These are phyloP conservation scores for Maudiozyma humilis DNA, from an alignment of 1,139 yeast genomes.

Conservation along the genomic window DNA sequence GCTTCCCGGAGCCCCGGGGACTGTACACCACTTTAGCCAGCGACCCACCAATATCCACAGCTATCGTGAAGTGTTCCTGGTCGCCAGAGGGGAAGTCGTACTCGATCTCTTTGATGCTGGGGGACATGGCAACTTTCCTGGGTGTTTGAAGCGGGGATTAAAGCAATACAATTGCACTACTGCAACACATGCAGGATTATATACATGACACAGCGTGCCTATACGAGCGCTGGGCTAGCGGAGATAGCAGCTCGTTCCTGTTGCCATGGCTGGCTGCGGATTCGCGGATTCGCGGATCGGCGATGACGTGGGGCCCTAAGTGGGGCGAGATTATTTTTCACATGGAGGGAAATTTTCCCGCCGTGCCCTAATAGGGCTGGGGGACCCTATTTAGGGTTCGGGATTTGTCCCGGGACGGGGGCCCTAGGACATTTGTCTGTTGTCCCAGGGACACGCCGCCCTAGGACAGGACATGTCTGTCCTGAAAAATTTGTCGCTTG, in stretches of 20 bases:
- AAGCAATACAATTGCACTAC: neutral
- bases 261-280: neutral
- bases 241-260: neutral
- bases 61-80: slow-evolving; percentile 44
- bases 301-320: too few species aligned
- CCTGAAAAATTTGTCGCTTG: too few species aligned
- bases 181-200: neutral
- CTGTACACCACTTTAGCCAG: slow-evolving; percentile 84
- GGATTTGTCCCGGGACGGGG: too few species aligned
- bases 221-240: neutral
- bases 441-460: too few species aligned
- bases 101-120: slow-evolving; percentile 19
- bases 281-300: too few species aligned
- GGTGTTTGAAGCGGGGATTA: neutral
- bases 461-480: too few species aligned
- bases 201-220: neutral
- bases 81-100: slow-evolving; percentile 18
- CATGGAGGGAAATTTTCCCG: too few species aligned
- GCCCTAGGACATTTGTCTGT: too few species aligned
- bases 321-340: too few species aligned
- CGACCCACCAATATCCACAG: slow-evolving; percentile 84
- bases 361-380: too few species aligned
- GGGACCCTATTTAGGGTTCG: too few species aligned
- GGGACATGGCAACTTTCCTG: slow-evolving; percentile 7
- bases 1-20: slow-evolving; percentile 60